Percentiles rank a stretch among this genome's conserved stretches.
These are phyloP conservation scores for Coriaria nepalensis DNA, from an alignment of 306 rosid species.

Conservation along the genomic window DNA sequence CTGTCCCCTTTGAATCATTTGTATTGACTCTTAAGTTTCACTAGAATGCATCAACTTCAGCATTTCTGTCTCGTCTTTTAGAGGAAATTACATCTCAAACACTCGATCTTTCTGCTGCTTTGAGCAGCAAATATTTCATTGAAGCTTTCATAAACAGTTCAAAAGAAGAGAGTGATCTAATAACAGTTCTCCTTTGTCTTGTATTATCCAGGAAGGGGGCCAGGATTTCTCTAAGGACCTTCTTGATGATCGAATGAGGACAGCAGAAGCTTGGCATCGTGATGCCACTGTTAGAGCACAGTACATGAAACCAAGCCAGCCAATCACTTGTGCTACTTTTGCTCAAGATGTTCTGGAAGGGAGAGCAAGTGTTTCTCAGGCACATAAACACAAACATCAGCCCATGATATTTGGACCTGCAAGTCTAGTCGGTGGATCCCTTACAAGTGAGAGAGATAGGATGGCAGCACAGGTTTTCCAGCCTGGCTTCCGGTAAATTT, in stretches of 20 bases:
- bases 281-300: conserved; percentile 47
- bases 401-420: conserved; percentile 87
- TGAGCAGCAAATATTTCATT: too few relatives aligned
- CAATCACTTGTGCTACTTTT: conserved; percentile 91
- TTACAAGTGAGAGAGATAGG: conserved; percentile 72
- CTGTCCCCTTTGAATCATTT: neutral
- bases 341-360: conserved; percentile 99
- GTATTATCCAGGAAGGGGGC: conserved; percentile 52
- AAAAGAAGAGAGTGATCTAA: neutral
- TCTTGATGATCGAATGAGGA: conserved; percentile 72
- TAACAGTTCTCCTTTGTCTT: conserved; percentile 3
- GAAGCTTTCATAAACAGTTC: neutral
- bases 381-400: conserved; percentile 91
- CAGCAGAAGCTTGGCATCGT: conserved; percentile 80
- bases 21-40: too few relatives aligned
- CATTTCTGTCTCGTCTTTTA: too few relatives aligned
- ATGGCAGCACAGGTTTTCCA: conserved; percentile 94
- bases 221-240: conserved; percentile 47
- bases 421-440: conserved; percentile 68
- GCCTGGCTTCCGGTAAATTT: conserved; percentile 42
- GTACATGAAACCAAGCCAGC: conserved; percentile 50
- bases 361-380: conserved; percentile 63
- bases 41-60: too few relatives aligned
- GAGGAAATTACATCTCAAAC: too few relatives aligned
- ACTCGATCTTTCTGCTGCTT: too few relatives aligned